These are phyloP conservation scores for Podospora fimiseda DNA, from an alignment of 495 filamentous ascomycete genomes.

Conservation along the genomic window DNA sequence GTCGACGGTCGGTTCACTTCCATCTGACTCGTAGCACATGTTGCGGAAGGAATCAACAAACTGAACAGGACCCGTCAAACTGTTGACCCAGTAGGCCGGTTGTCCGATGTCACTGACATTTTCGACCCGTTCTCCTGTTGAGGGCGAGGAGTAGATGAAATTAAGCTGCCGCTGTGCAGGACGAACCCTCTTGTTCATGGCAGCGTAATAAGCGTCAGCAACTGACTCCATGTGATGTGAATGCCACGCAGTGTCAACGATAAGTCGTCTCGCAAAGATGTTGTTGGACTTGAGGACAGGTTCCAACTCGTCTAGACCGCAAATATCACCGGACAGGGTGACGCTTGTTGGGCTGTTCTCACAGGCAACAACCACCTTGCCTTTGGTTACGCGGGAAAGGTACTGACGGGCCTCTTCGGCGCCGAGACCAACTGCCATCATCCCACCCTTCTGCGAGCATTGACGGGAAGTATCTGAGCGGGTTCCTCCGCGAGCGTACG, in stretches of 20 bases:
- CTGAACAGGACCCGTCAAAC: conserved; percentile 37
- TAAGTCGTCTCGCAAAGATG: conserved; percentile 31
- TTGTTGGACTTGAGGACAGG: conserved; percentile 21
- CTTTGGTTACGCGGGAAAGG: conserved; percentile 17
- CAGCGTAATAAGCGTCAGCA: conserved; percentile 29
- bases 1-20: conserved; percentile 17
- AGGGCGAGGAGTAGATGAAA: conserved; percentile 21
- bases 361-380: conserved; percentile 37
- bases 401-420: conserved; percentile 19
- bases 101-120: conserved; percentile 19
- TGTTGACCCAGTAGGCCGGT: conserved; percentile 39
- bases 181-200: conserved; percentile 20
- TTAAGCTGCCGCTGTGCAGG: conserved; percentile 14
- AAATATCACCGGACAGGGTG: conserved; percentile 40
- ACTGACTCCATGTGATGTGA: conserved; percentile 40
- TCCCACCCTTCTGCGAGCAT: conserved; percentile 26
- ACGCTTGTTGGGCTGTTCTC: conserved; percentile 41
- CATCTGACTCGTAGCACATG: conserved; percentile 20
- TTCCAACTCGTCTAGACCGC: conserved; percentile 31
- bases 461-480: conserved; percentile 20
- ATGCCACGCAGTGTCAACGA: conserved; percentile 39
- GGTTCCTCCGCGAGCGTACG: conserved; percentile 30
- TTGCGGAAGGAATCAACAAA: conserved; percentile 37
- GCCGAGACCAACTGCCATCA: conserved; percentile 39
- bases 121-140: conserved; percentile 16